phyloP scores from a whole-genome alignment of 306 rosid genomes.

The Boehmeria nivea region DNA sequence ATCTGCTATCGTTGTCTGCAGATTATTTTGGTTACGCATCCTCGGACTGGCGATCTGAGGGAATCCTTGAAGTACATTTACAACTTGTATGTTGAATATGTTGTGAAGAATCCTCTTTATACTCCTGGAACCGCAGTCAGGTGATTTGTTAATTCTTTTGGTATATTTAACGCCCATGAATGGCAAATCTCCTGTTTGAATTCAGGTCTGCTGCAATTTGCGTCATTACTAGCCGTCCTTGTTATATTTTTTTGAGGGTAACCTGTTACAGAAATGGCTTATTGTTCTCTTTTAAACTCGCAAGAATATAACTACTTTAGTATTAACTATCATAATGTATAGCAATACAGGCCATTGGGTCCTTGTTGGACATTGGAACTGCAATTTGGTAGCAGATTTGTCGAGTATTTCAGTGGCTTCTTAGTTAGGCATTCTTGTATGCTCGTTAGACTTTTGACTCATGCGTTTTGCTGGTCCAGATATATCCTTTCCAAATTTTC shows the following conservation, averaged over 20 bases:
- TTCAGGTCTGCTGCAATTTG: neutral
- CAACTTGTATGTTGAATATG: slow-evolving; percentile 92
- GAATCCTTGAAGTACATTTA: slow-evolving; percentile 83
- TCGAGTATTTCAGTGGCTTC: too few species aligned
- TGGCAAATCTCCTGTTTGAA: too few species aligned
- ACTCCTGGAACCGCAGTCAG: slow-evolving; percentile 77
- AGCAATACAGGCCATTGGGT: too few species aligned
- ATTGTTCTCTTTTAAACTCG: too few species aligned
- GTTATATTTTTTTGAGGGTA: too few species aligned
- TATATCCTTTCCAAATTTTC: neutral
- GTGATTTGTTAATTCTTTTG: slow-evolving; percentile 24
- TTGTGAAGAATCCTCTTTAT: slow-evolving; percentile 83
- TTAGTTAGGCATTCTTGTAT: neutral
- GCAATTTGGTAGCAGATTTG: too few species aligned
- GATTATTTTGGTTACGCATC: slow-evolving; percentile 92
- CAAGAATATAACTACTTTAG: too few species aligned
- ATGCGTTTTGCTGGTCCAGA: neutral
- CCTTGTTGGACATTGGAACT: too few species aligned
- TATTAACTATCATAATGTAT: too few species aligned
- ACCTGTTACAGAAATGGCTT: too few species aligned
- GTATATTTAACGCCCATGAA: neutral
- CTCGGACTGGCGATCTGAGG: slow-evolving; percentile 81
- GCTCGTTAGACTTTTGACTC: neutral
- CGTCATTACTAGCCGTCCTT: neutral
- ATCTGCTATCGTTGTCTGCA: slow-evolving; percentile 24